Evolutionary conservation across 352 stramenopile species (phyloP).

Genomic region (Lagenidium giganteum): DNA sequence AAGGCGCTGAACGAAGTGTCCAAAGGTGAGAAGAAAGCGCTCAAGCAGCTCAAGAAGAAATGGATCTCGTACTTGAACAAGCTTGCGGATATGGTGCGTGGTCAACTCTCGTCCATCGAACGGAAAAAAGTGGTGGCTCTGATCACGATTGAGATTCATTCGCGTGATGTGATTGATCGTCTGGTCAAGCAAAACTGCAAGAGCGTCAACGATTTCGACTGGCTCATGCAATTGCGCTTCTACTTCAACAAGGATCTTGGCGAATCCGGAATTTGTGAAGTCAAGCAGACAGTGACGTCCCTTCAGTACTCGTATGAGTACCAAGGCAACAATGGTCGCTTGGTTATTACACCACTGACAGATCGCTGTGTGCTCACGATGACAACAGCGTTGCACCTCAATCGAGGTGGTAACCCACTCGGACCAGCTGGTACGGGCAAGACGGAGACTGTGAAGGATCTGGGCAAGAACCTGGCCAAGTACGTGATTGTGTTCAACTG

Average conservation of each 20-base stretch:
- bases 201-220: constrained; percentile 90
- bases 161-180: constrained; percentile 93
- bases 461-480: constrained; percentile 92
- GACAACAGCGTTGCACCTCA: constrained; percentile 89
- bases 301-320: constrained; percentile 87
- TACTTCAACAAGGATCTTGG: constrained; percentile 85
- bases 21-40: constrained; percentile 88
- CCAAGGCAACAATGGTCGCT: constrained; percentile 81
- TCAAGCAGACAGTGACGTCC: constrained; percentile 83
- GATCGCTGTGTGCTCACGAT: constrained; percentile 92
- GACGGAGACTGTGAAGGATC: constrained; percentile 93
- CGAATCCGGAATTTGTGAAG: constrained; percentile 77
- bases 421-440: constrained; percentile 92
- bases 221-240: constrained; percentile 85
- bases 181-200: constrained; percentile 93
- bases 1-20: constrained; percentile 90
- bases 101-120: constrained; percentile 84
- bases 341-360: constrained; percentile 92
- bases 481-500: constrained; percentile 96
- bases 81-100: constrained; percentile 91
- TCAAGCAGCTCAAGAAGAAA: constrained; percentile 92
- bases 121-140: constrained; percentile 96
- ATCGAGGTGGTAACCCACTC: constrained; percentile 88
- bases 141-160: constrained; percentile 97
- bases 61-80: constrained; percentile 93